Evolutionary conservation across 1,139 yeast species (phyloP).

Genomic region (Taiozyma onychis): DNA sequence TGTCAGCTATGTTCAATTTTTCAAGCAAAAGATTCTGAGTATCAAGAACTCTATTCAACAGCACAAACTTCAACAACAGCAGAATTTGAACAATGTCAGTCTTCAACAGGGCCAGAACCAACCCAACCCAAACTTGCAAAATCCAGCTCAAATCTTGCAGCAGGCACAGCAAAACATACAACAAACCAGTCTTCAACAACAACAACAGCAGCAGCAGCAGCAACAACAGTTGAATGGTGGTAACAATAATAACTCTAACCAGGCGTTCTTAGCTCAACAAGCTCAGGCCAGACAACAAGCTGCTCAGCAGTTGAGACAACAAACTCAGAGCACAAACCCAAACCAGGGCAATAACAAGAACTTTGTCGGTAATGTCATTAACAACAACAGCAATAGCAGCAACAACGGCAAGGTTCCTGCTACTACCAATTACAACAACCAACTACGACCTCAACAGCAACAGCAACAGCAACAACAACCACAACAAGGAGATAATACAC

Average conservation of each 20-base stretch:
- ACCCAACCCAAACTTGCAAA: background rate
- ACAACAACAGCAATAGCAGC: too few relatives aligned
- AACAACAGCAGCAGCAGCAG: conserved; percentile 4
- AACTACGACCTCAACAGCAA: conserved; percentile 9
- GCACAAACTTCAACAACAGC: conserved; percentile 17
- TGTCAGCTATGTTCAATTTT: conserved; percentile 16
- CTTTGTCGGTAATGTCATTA: conserved; percentile 13
- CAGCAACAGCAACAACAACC: conserved; percentile 2
- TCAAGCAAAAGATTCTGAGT: conserved; percentile 21
- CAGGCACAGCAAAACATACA: conserved; percentile 19
- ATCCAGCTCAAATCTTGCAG: conserved; percentile 5
- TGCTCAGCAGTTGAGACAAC: conserved; percentile 27
- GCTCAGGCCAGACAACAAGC: conserved; percentile 48
- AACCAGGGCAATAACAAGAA: conserved; percentile 2
- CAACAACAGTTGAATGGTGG: conserved; percentile 9
- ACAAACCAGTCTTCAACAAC: conserved; percentile 10
- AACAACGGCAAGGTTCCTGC: conserved; percentile 6
- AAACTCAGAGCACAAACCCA: conserved; percentile 15
- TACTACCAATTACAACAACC: conserved; percentile 9
- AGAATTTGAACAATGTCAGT: conserved; percentile 11
- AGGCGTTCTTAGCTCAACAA: conserved; percentile 42
- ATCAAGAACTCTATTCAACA: conserved; percentile 20
- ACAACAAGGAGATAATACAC: conserved; percentile 14
- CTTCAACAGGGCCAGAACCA: conserved; percentile 11
- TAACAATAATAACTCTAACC: conserved; percentile 24